Evolutionary conservation across 2,329 filamentous ascomycete species (phyloP).

Genomic region (Colletotrichum tamarilloi): DNA sequence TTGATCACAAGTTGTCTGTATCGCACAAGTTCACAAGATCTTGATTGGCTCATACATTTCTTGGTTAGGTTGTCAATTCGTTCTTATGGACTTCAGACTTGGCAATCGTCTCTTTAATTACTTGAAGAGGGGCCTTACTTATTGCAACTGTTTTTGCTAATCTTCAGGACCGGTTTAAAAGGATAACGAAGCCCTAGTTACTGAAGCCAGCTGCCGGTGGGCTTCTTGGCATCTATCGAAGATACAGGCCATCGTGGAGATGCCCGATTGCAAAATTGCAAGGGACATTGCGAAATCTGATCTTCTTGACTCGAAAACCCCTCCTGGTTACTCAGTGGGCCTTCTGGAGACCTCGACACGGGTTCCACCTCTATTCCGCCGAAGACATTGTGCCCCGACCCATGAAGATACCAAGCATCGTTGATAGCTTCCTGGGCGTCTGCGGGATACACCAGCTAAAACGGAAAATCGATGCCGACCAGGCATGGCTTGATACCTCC

Average conservation of each 20-base stretch:
- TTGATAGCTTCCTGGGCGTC: background rate
- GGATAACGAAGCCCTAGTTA: background rate
- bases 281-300: background rate
- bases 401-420: conserved; percentile 19
- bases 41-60: background rate
- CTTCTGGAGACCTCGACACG: background rate
- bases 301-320: background rate
- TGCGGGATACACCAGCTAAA: background rate
- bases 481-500: background rate
- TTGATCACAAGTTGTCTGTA: background rate
- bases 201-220: background rate
- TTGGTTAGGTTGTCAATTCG: background rate
- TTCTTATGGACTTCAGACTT: background rate
- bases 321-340: background rate
- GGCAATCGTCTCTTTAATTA: background rate
- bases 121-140: background rate
- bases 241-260: background rate
- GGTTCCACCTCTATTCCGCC: conserved; percentile 3
- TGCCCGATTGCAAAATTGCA: background rate
- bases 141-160: background rate
- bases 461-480: background rate
- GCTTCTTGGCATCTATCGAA: background rate
- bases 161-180: too few relatives aligned
- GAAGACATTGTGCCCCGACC: conserved; percentile 11
- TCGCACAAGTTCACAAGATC: background rate